Evolutionary conservation across 768 basidiomycete genomes (phyloP), one percentile per base, ranked within the genome.

Genomic region (Leccinum olivaceopallidum): DNA sequence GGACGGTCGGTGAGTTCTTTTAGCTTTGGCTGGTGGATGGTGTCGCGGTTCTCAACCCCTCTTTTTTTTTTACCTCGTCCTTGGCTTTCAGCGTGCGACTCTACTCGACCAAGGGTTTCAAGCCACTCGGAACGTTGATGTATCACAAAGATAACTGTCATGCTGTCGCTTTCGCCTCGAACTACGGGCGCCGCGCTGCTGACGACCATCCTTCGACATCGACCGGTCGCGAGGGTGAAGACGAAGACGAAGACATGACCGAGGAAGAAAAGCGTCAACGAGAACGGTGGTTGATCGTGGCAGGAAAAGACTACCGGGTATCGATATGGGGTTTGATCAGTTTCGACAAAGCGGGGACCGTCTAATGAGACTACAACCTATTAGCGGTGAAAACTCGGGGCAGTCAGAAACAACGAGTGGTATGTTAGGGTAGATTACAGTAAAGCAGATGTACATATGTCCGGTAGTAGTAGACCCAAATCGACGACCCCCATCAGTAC

Each of bases 71-170:
- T n/a, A 9, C 8, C 12, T 30, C 16, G 26, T 48, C n/a, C 39
- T 39, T 49, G 24, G 32, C 6, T 16, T 39, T 2, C 68, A 97
- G 94, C 60, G 79, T 95, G 18, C 86, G 93, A 0, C 77, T 98
- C 8, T 94, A 90, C 74, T 90, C 94, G 0, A 87, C 92, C 3
- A 88, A 86, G 64, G 81, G 83, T 5, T 81, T 94, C 73, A 95
- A 92, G 65, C 75, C 89, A 0, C 86, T 99, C 7, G 96, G 96
- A 6, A 89, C 88, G 5, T 80, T 98, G 7, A 78, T 78, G 26
- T 92, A 93, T 70, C 96, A 98, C 77, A 90, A 92, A 63, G 80
- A 82, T 9, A 83, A 81, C 14, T 89, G 91, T 59, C 91, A 95
- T 65, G 81, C 84, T 5, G 65, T 97, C 20, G 80, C 84, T 4